These are phyloP conservation scores for Euptelea pleiosperma DNA, from an alignment of 164 flowering plant species.

Conservation along the genomic window DNA sequence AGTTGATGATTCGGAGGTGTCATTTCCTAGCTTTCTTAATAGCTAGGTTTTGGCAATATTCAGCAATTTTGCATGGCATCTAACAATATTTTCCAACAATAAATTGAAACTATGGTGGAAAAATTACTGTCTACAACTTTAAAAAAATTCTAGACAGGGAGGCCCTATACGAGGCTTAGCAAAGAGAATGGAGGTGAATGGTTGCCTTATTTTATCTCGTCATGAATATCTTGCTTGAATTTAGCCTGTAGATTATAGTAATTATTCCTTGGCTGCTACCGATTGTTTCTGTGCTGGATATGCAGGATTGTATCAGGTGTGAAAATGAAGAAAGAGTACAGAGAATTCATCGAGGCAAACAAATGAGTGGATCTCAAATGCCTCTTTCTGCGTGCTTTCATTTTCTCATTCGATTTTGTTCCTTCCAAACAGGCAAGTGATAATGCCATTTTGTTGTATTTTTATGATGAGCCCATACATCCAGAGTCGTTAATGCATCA, in stretches of 20 bases:
- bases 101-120: too few species aligned
- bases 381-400: slow-evolving; percentile 8
- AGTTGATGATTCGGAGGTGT: too few species aligned
- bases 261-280: not conserved
- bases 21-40: too few species aligned
- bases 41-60: too few species aligned
- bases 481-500: slow-evolving; percentile 9
- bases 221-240: too few species aligned
- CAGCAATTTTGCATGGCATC: not conserved
- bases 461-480: slow-evolving; percentile 10
- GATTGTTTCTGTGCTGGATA: not conserved
- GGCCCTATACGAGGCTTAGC: too few species aligned
- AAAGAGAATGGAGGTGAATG: too few species aligned
- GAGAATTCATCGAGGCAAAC: slow-evolving; percentile 74
- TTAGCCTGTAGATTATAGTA: not conserved
- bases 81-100: not conserved
- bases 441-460: slow-evolving; percentile 24
- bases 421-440: slow-evolving; percentile 17
- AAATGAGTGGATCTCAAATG: slow-evolving; percentile 40
- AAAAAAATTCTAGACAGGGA: too few species aligned
- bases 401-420: slow-evolving; percentile 45
- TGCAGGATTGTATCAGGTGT: slow-evolving; percentile 94
- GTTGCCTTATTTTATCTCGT: too few species aligned
- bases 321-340: slow-evolving; percentile 97
- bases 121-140: too few species aligned